phyloP scores from a whole-genome alignment of 169 alveolate species.

The Pseudocohnilembus persalinus region DNA sequence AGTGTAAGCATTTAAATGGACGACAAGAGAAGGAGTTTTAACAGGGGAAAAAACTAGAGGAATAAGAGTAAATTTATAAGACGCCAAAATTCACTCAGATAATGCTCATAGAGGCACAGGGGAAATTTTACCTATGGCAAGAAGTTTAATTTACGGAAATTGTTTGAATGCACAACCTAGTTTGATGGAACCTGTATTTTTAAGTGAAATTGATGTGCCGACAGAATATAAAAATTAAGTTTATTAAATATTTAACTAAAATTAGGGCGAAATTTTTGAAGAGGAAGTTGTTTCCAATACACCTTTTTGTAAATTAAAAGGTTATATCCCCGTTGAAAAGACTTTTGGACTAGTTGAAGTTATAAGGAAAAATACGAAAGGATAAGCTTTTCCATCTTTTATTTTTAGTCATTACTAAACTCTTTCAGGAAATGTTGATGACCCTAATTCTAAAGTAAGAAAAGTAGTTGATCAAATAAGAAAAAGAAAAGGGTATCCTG shows the following conservation, averaged over 20 bases:
- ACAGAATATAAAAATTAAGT: conserved; percentile 67
- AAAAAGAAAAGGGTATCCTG: conserved; percentile 48
- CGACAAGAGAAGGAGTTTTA: conserved; percentile 59
- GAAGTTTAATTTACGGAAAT: conserved; percentile 54
- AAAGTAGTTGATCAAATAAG: conserved; percentile 40
- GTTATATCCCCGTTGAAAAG: conserved; percentile 53
- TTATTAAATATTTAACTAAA: conserved; percentile 63
- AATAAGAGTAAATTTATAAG: conserved; percentile 49
- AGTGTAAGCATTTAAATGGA: conserved; percentile 53
- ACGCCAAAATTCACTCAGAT: conserved; percentile 58
- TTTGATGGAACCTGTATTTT: conserved; percentile 62
- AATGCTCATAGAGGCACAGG: conserved; percentile 64
- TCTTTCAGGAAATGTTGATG: conserved; percentile 49
- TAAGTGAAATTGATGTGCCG: conserved; percentile 64
- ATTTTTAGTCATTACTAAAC: conserved; percentile 50
- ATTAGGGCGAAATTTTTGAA: conserved; percentile 66
- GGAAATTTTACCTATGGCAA: conserved; percentile 53
- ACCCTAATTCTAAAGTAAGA: conserved; percentile 39
- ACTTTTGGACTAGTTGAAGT: conserved; percentile 50
- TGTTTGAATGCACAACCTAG: conserved; percentile 53
- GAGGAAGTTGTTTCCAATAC: conserved; percentile 48
- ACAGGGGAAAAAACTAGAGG: conserved; percentile 60
- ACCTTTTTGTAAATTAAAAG: conserved; percentile 44
- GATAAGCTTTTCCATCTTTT: conserved; percentile 54
- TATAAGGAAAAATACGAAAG: conserved; percentile 46